Conservation (phyloP, 1,284 basidiomycete genomes). For the Sporisorium iseilematis-ciliati region DNA sequence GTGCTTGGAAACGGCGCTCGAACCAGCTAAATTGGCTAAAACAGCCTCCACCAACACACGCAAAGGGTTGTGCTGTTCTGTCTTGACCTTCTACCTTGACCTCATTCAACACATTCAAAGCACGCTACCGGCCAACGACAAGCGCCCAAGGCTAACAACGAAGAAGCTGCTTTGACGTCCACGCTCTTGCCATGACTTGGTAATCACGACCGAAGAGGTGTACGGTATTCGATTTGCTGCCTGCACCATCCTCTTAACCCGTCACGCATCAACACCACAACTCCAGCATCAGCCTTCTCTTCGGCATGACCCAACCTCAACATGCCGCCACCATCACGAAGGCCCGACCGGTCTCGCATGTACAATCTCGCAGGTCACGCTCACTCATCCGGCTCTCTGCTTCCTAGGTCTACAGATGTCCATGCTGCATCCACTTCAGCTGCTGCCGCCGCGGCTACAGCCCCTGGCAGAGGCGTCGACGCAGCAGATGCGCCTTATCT, state of each 20-base stretch:
- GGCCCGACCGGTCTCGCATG: constrained; percentile 42
- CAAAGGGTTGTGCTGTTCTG: too few relatives aligned
- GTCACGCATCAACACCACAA: not conserved
- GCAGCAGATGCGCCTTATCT: constrained; percentile 60
- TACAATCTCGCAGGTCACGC: constrained; percentile 50
- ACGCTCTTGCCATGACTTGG: too few relatives aligned
- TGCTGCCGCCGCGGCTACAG: constrained; percentile 2
- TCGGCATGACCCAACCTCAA: constrained; percentile 20
- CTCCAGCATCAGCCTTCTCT: not conserved
- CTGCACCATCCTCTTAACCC: not conserved
- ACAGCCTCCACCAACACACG: too few relatives aligned
- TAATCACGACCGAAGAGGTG: not conserved
- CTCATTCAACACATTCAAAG: too few relatives aligned
- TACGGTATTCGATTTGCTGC: not conserved
- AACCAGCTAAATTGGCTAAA: too few relatives aligned
- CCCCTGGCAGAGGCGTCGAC: constrained; percentile 14
- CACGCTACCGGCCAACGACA: too few relatives aligned
- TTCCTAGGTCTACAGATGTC: constrained; percentile 43
- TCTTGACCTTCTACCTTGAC: too few relatives aligned
- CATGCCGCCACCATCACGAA: constrained; percentile 30
- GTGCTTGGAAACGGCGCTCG: too few relatives aligned
- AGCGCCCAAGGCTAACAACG: too few relatives aligned
- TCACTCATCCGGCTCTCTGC: constrained; percentile 46
- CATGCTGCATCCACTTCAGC: constrained; percentile 28
- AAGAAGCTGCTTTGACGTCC: too few relatives aligned